Evolutionary conservation across 768 basidiomycete species (phyloP).

Genomic region (Pleurotus sapidus): DNA sequence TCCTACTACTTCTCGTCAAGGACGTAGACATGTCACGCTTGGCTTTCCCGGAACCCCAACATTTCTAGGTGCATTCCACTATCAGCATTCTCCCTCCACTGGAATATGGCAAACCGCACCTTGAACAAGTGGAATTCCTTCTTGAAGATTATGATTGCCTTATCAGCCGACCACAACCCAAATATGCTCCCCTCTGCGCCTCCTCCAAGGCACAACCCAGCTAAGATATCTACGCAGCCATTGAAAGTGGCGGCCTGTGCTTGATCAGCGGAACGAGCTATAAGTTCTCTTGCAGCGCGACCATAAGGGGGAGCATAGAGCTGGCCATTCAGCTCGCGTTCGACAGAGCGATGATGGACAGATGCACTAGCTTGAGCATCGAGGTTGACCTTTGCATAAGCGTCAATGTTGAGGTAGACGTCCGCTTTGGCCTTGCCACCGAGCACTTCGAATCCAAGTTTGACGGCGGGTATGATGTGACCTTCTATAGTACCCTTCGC

Average conservation of each 20-base stretch:
- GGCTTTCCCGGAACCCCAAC: constrained; percentile 3
- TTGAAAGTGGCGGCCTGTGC: constrained; percentile 6
- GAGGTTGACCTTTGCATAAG: constrained; percentile 21
- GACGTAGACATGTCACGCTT: background rate
- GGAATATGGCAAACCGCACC: background rate
- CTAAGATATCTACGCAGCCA: constrained; percentile 16
- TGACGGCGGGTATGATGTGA: constrained; percentile 27
- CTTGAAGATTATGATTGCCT: constrained; percentile 10
- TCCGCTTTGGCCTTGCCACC: constrained; percentile 14
- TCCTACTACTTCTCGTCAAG: background rate
- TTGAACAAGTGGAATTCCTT: constrained; percentile 19
- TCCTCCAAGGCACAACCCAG: constrained; percentile 12
- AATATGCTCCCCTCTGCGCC: constrained; percentile 17
- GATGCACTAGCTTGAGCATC: constrained; percentile 6
- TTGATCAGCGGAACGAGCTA: background rate
- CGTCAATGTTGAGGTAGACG: constrained; percentile 21
- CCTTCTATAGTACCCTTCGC: constrained; percentile 23
- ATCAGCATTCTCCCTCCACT: no score
- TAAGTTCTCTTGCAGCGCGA: background rate
- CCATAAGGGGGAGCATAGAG: constrained; percentile 3
- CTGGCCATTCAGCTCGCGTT: background rate
- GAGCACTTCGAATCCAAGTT: constrained; percentile 23
- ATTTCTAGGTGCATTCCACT: background rate
- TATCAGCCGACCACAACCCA: constrained; percentile 13
- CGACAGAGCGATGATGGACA: background rate